These are phyloP conservation scores for Tetracentron sinense DNA, from an alignment of 164 flowering plant genomes.

Conservation along the genomic window DNA sequence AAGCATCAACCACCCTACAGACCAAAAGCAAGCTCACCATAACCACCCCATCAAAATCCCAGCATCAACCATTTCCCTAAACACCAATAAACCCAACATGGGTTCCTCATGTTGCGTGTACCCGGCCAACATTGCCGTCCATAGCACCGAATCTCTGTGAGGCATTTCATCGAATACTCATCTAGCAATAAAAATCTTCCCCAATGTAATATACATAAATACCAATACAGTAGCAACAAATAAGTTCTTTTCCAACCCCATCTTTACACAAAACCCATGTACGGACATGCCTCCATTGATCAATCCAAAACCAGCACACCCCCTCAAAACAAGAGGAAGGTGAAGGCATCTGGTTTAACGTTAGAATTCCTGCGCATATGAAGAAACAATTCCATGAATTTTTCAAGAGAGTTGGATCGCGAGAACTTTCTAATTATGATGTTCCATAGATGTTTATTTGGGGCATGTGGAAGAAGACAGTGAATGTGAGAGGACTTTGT, in stretches of 20 bases:
- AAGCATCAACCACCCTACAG: slow-evolving; percentile 20
- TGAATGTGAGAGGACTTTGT: slow-evolving; percentile 13
- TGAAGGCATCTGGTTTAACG: slow-evolving; percentile 12
- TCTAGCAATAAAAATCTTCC: slow-evolving; percentile 8
- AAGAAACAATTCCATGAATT: slow-evolving; percentile 6
- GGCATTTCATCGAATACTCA: slow-evolving; percentile 17
- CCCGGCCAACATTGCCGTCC: slow-evolving; percentile 24
- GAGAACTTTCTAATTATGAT: slow-evolving; percentile 25
- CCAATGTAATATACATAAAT: slow-evolving; percentile 12
- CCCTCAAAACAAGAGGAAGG: slow-evolving; percentile 19
- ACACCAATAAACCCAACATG: slow-evolving; percentile 14
- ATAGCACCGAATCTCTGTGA: slow-evolving; percentile 20
- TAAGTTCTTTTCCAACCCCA: slow-evolving; percentile 14
- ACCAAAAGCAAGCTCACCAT: slow-evolving; percentile 23
- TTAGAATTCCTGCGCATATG: slow-evolving; percentile 8
- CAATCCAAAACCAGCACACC: slow-evolving; percentile 14
- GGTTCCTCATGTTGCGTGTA: slow-evolving; percentile 22
- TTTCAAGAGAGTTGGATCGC: slow-evolving; percentile 5
- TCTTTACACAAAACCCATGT: slow-evolving; percentile 18
- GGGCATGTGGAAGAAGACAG: slow-evolving; percentile 25
- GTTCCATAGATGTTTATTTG: slow-evolving; percentile 21
- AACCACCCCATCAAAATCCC: slow-evolving; percentile 24
- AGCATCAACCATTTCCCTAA: slow-evolving; percentile 16
- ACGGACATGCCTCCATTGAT: not conserved
- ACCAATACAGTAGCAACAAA: slow-evolving; percentile 24